phyloP scores from a whole-genome alignment of 441 rosid genomes.

The Biscutella auriculata region DNA sequence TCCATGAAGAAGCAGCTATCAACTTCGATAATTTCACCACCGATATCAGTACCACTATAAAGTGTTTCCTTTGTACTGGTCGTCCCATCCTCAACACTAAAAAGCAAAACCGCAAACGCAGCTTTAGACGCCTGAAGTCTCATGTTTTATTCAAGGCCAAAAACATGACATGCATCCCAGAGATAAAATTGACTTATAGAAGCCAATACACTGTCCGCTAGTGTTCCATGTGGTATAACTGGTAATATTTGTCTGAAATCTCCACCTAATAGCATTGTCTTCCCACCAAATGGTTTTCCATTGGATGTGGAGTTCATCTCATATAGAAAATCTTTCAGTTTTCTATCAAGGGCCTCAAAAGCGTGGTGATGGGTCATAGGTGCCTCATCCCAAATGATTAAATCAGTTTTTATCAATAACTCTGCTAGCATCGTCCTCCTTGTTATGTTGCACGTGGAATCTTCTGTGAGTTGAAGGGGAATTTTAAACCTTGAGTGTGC shows the following conservation, averaged over 20 bases:
- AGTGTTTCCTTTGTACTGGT: not conserved
- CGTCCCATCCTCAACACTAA: not conserved
- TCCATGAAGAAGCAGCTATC: not conserved
- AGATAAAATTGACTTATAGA: too few species aligned
- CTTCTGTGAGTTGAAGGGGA: too few species aligned
- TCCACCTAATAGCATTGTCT: too few species aligned
- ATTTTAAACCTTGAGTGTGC: too few species aligned
- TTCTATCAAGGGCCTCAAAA: not conserved
- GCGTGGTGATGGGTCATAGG: not conserved
- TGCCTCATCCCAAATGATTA: too few species aligned
- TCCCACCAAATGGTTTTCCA: too few species aligned
- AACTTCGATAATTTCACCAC: not conserved
- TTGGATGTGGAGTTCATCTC: too few species aligned
- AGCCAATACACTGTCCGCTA: too few species aligned
- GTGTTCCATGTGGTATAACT: not conserved
- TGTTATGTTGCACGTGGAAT: not conserved
- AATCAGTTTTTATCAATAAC: not conserved
- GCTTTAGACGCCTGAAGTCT: not conserved
- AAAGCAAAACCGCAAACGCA: not conserved
- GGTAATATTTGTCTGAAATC: not conserved
- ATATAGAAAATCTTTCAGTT: too few species aligned
- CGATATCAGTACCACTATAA: too few species aligned
- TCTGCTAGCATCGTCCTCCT: not conserved
- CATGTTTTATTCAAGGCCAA: too few species aligned
- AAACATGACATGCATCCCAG: too few species aligned